Evolutionary conservation across 129 eudicot species (phyloP).

Genomic region (Artemisia annua): DNA sequence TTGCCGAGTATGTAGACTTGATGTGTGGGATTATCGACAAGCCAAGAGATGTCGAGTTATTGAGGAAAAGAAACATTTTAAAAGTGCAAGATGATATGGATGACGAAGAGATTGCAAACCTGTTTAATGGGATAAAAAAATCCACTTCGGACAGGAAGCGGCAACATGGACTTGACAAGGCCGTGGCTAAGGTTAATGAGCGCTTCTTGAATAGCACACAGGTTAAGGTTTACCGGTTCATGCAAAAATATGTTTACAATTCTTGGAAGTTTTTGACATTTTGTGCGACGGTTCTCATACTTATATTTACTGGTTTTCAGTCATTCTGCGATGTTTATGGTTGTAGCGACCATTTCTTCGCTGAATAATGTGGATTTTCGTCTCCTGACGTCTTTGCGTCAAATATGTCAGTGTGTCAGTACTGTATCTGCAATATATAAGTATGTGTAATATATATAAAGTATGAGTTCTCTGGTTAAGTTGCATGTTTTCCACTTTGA

Average conservation of each 20-base stretch:
- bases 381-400: neutral
- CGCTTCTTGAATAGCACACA: neutral
- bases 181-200: neutral
- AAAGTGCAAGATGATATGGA: neutral
- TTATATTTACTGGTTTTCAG: neutral
- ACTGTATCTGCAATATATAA: neutral
- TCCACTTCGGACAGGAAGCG: neutral
- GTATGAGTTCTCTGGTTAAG: neutral
- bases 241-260: slow-evolving; percentile 4
- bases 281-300: neutral
- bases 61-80: neutral
- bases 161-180: neutral
- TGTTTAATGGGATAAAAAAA: slow-evolving; percentile 1
- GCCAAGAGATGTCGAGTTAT: slow-evolving; percentile 1
- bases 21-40: too few relatives aligned
- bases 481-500: neutral
- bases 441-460: neutral
- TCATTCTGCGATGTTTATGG: neutral
- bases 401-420: neutral
- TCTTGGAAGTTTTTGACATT: slow-evolving; percentile 7
- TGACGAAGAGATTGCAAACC: neutral
- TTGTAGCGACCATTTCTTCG: slow-evolving; percentile 7
- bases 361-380: neutral
- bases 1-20: too few relatives aligned
- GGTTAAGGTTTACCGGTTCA: neutral